Evolutionary conservation across 371 early-diverging fungal genomes (phyloP), one percentile per base, ranked within the genome.

Genomic region (Fennellomyces sp.): DNA sequence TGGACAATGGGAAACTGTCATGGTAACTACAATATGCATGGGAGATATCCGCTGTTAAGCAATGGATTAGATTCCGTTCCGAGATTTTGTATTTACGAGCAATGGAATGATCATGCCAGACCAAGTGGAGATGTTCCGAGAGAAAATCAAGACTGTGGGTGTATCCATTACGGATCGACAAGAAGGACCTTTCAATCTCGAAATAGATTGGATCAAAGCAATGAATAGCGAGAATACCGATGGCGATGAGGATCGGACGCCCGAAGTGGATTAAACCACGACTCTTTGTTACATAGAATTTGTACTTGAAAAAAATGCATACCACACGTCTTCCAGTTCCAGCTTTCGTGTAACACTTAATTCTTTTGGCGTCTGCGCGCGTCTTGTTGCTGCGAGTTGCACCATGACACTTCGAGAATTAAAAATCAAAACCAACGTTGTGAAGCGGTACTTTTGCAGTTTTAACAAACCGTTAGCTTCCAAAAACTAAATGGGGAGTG

Each of bases 1-100:
- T 0, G 95, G 95, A 0, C 82, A 89, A 64, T 97, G 96, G 96
- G 96, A 97, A 73, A 90, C 87, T 12, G 83, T 95, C 17, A 70
- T 92, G 87, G 92, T 91, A 81, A 68, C 70, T 35, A 1, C 35
- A 30, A n/a, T 11, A 27, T 4, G 21, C 3, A 42, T n/a, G 29
- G 25, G 28, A n/a, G n/a, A n/a, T n/a, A n/a, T n/a, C n/a, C n/a
- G n/a, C n/a, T n/a, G n/a, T n/a, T n/a, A n/a, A 51, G 15, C 15
- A 15, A 19, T 33, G 56, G 19, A 8, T 15, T 73, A 94, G 88
- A 91, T 97, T 52, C 96, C 96, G 5, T 94, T 96, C 69, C 85
- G 87, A 31, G 93, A 94, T 66, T 97, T 97, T 68, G 89, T 95
- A 25, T 78, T 94, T 52, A 96, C 96, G 3, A 90, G 88, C 64